These are phyloP conservation scores for Lindgomyces ingoldianus DNA, from an alignment of 495 filamentous ascomycete genomes.

Conservation along the genomic window DNA sequence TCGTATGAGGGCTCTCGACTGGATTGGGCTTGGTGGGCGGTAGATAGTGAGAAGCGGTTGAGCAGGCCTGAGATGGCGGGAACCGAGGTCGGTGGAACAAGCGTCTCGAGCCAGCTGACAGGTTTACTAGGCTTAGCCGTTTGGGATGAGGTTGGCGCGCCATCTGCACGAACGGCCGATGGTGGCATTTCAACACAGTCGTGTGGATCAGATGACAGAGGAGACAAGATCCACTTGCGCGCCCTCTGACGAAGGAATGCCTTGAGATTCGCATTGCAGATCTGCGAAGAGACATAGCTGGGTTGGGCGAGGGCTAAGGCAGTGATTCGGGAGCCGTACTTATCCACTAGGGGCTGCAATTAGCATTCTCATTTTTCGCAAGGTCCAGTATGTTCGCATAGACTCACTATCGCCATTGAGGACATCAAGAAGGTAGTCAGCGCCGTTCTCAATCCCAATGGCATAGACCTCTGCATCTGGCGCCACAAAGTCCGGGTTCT, in stretches of 20 bases:
- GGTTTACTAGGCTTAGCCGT: neutral
- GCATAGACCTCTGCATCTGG: slow-evolving; percentile 44
- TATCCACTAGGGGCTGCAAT: slow-evolving; percentile 3
- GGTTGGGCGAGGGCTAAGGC: slow-evolving; percentile 30
- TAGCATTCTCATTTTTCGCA: neutral
- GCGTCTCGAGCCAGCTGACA: slow-evolving; percentile 10
- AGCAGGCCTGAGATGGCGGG: neutral
- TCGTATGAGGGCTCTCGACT: neutral
- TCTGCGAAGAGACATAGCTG: neutral
- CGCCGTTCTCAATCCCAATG: slow-evolving; percentile 42
- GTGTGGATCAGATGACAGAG: neutral
- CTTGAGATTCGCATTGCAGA: slow-evolving; percentile 18
- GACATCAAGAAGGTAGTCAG: slow-evolving; percentile 28
- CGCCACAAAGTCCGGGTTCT: slow-evolving; percentile 34
- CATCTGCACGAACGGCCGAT: neutral
- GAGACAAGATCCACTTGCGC: slow-evolving; percentile 25
- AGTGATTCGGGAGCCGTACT: slow-evolving; percentile 21
- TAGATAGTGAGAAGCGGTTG: neutral
- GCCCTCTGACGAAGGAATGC: slow-evolving; percentile 28
- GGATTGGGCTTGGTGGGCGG: neutral
- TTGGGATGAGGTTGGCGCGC: neutral
- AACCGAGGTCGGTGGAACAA: neutral
- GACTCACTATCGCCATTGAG: slow-evolving; percentile 34
- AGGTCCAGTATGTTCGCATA: neutral
- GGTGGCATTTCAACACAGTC: slow-evolving; percentile 9